These are phyloP conservation scores for Fusarium robinianum DNA, from an alignment of 2,329 filamentous ascomycete genomes.

Conservation along the genomic window DNA sequence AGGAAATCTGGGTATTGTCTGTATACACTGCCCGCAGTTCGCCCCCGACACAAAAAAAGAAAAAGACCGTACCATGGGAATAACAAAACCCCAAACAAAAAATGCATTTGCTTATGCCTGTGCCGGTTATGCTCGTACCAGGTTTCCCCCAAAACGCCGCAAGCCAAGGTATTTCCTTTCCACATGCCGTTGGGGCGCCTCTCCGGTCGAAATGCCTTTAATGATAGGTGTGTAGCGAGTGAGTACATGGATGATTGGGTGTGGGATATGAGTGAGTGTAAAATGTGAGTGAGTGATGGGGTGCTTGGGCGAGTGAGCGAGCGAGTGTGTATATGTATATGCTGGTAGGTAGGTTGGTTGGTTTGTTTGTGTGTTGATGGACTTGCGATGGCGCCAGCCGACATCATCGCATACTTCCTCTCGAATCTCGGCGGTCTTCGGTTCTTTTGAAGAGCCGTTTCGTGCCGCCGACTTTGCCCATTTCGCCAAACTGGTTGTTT, in stretches of 20 bases:
- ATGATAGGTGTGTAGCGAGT: no score
- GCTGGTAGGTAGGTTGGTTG: no score
- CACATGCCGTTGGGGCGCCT: conserved; percentile 26
- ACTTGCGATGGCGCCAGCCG: conserved; percentile 6
- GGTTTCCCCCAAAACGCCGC: conserved; percentile 32
- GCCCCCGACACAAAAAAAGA: conserved; percentile 25
- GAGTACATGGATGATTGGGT: background rate
- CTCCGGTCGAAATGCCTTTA: conserved; percentile 12
- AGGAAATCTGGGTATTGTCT: conserved; percentile 41
- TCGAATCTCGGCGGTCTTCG: conserved; percentile 35
- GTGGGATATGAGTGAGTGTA: conserved; percentile 8
- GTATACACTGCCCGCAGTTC: conserved; percentile 35
- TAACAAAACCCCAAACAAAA: conserved; percentile 19
- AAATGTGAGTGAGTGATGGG: no score
- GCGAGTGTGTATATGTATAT: conserved; percentile 6
- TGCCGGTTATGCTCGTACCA: conserved; percentile 31
- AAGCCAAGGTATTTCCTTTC: conserved; percentile 30
- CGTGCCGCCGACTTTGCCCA: conserved; percentile 73
- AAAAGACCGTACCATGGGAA: conserved; percentile 23
- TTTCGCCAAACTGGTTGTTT: conserved; percentile 62
- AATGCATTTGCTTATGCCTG: conserved; percentile 26
- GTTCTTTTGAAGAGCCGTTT: conserved; percentile 67
- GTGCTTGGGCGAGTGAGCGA: background rate
- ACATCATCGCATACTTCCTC: conserved; percentile 27
- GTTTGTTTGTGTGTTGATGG: conserved; percentile 3